Evolutionary conservation across 2,329 filamentous ascomycete species (phyloP).

Genomic region (Paecilomyces sp.): DNA sequence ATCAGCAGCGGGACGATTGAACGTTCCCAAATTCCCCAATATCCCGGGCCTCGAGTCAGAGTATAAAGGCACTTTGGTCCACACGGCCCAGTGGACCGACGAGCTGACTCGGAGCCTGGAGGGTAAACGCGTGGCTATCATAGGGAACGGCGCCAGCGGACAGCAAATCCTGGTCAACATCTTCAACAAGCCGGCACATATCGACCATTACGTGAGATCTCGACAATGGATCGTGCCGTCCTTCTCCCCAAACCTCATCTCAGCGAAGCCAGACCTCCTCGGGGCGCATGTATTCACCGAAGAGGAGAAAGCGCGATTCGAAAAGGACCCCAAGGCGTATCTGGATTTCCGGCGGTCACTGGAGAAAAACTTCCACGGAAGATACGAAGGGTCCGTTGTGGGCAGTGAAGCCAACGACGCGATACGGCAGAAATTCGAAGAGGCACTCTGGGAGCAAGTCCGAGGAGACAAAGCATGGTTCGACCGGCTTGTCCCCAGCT

Average conservation of each 20-base stretch:
- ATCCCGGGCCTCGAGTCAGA: constrained; percentile 1
- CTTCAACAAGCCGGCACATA: not conserved
- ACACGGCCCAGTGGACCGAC: constrained; percentile 3
- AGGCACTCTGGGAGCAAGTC: not conserved
- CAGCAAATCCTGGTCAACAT: constrained; percentile 2
- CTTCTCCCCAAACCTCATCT: constrained; percentile 2
- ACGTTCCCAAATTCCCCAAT: constrained; percentile 2
- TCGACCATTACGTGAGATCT: constrained; percentile 4
- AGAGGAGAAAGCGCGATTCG: constrained; percentile 3
- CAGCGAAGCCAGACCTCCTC: not conserved
- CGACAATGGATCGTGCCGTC: constrained; percentile 1
- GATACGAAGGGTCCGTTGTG: constrained; percentile 1
- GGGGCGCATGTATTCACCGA: constrained; percentile 5
- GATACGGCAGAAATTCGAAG: constrained; percentile 1
- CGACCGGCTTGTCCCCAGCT: not conserved
- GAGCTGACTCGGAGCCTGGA: constrained; percentile 1
- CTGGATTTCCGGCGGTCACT: constrained; percentile 3
- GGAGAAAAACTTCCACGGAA: constrained; percentile 5
- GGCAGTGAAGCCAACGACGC: not conserved
- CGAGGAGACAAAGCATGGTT: constrained; percentile 1
- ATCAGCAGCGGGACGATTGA: not conserved
- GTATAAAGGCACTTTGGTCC: constrained; percentile 1
- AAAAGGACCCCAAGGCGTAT: constrained; percentile 2
- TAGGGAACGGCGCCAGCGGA: constrained; percentile 3
- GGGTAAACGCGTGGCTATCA: constrained; percentile 2